Percentiles rank a stretch among this genome's conserved stretches.
Conservation (phyloP, 2,329 filamentous ascomycete species). For the Tothia fuscella region DNA sequence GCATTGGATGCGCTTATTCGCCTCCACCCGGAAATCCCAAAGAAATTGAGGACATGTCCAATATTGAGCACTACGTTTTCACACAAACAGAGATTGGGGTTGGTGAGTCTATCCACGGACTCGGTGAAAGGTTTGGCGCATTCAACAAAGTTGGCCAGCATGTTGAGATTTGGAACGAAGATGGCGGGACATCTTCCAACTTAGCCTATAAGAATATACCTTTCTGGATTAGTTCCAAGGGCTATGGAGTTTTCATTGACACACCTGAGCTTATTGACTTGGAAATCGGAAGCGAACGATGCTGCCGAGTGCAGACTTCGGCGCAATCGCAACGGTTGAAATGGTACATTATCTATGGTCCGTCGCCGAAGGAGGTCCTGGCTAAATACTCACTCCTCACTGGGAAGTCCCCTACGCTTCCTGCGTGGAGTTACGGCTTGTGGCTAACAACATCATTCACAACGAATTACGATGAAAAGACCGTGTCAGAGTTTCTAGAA, state of each 20-base stretch:
- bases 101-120: conserved; percentile 57
- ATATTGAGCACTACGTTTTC: conserved; percentile 32
- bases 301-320: conserved; percentile 56
- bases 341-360: conserved; percentile 63
- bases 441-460: conserved; percentile 71
- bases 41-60: conserved; percentile 39
- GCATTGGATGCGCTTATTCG: conserved; percentile 45
- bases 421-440: conserved; percentile 63
- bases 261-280: conserved; percentile 57
- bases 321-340: conserved; percentile 58
- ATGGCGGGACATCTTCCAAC: conserved; percentile 53
- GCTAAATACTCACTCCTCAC: conserved; percentile 55
- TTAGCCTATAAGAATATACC: conserved; percentile 63
- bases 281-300: conserved; percentile 64
- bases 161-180: conserved; percentile 51
- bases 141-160: conserved; percentile 66
- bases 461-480: conserved; percentile 58
- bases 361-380: conserved; percentile 59
- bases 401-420: conserved; percentile 51
- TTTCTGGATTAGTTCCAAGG: conserved; percentile 58
- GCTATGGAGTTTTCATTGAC: conserved; percentile 68
- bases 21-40: conserved; percentile 42
- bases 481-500: conserved; percentile 55
- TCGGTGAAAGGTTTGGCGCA: conserved; percentile 65
- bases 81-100: conserved; percentile 35